Conservation (phyloP, 2,329 filamentous ascomycete species). For the Neofusicoccum kwambonambiense region DNA sequence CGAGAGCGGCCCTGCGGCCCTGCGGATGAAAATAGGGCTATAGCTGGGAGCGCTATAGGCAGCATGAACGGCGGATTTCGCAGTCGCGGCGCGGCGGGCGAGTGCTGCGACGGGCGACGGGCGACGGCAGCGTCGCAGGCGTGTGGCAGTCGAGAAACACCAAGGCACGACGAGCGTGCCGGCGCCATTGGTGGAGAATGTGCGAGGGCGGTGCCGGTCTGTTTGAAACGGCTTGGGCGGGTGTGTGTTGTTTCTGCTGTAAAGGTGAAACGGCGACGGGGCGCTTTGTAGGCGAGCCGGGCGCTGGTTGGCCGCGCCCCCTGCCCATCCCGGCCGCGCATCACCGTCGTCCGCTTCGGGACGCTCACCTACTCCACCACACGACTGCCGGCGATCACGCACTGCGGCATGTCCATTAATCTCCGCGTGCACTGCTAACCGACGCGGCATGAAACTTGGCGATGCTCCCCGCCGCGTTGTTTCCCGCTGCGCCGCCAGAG, state of each 20-base stretch:
- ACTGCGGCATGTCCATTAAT: neutral
- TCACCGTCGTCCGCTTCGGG: slow-evolving; percentile 9
- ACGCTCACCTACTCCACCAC: neutral
- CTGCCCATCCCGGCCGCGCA: neutral
- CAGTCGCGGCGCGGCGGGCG: neutral
- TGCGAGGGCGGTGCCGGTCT: neutral
- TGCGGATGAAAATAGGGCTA: neutral
- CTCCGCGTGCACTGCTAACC: slow-evolving; percentile 13
- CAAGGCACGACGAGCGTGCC: neutral
- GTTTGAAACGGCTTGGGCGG: slow-evolving; percentile 9
- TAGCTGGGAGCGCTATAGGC: neutral
- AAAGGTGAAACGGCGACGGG: slow-evolving; percentile 12
- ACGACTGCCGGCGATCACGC: neutral
- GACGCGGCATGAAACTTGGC: slow-evolving; percentile 15
- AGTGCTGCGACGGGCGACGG: neutral
- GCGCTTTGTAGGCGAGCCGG: slow-evolving; percentile 3
- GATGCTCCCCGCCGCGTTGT: neutral
- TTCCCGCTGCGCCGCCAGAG: neutral
- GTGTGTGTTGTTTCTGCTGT: slow-evolving; percentile 7
- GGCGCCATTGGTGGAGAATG: slow-evolving; percentile 14
- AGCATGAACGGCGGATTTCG: neutral
- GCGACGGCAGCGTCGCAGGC: neutral
- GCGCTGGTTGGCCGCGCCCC: neutral
- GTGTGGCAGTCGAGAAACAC: neutral
- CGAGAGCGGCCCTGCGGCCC: neutral